Conservation (phyloP, 2,329 filamentous ascomycete genomes). For the Trichoderma sp. region DNA sequence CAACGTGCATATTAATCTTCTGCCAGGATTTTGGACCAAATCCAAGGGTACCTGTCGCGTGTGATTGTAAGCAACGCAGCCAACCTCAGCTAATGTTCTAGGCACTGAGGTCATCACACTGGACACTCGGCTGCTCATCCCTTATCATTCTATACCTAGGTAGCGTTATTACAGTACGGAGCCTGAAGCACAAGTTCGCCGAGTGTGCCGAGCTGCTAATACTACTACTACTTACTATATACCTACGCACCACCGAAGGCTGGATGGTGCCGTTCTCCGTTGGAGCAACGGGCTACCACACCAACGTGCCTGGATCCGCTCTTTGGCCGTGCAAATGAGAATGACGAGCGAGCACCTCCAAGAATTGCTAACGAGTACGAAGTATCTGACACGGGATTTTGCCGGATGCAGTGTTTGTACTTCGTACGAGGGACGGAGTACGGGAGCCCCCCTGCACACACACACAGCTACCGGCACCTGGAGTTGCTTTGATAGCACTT, state of each 20-base stretch:
- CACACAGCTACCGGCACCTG: neutral
- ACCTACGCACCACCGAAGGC: constrained; percentile 4
- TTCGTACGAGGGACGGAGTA: neutral
- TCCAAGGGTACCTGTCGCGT: neutral
- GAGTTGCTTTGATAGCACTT: neutral
- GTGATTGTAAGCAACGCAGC: neutral
- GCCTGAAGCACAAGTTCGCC: constrained; percentile 1
- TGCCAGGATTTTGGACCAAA: neutral
- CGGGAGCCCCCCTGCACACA: neutral
- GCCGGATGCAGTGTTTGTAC: neutral
- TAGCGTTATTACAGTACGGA: neutral
- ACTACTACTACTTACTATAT: no score
- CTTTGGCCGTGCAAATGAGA: neutral
- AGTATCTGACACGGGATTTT: neutral
- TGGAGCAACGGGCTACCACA: neutral
- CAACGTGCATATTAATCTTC: neutral
- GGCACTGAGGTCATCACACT: neutral
- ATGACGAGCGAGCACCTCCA: neutral
- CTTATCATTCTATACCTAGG: neutral
- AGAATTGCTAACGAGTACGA: neutral
- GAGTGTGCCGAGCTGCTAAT: constrained; percentile 3
- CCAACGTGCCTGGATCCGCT: neutral
- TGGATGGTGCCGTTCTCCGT: neutral
- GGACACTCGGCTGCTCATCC: neutral
- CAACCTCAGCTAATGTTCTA: neutral